Evolutionary conservation across 345 rosid genomes (phyloP), one percentile per base, ranked within the genome.

Genomic region (Hibiscus tridactylites): DNA sequence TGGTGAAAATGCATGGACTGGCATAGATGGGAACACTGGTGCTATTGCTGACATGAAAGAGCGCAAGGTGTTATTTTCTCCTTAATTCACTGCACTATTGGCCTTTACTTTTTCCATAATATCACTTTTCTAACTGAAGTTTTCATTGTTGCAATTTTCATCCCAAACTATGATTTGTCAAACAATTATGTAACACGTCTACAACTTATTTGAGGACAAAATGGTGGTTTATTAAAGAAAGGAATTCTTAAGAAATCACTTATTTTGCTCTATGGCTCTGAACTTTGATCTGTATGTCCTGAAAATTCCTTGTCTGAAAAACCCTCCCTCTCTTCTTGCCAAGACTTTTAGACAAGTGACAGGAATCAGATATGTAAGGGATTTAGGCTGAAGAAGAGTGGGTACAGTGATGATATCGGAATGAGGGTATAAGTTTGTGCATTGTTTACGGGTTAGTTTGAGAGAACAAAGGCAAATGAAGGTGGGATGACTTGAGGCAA

Each of bases 1-100:
- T 79, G 97, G 98, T 28, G 97, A 94, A 78, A 91, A 94, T 79
- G 96, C 98, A 56, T 94, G 98, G 97, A 78, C 79, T 19, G 98
- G 97, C 83, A 91, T 94, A 16, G 96, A 91, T 59, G 98, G 98
- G 42, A 91, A 85, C 80, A 85, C 96, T 4, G 98, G 98, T 72
- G 97, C 85, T 66, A 83, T 94, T 65, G 77, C 91, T 61, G 96
- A 94, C 85, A 87, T 90, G 98, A 91, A 90, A 82, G 97, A 91
- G 79, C 74, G 76, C 60, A 88, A 94, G 92, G 98, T 85, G 81
- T 39, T 53, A 37, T 19, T 49, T 15, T 15, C 31, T 4, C 33
- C 31, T 6, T 52, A 68, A 19, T 68, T 8, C 12, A 52, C 16
- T 31, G 10, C 19, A 24, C 28, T 17, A 6, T 35, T 42, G 10